Conservation (phyloP, 495 filamentous ascomycete species). For the Tuber magnatum region DNA sequence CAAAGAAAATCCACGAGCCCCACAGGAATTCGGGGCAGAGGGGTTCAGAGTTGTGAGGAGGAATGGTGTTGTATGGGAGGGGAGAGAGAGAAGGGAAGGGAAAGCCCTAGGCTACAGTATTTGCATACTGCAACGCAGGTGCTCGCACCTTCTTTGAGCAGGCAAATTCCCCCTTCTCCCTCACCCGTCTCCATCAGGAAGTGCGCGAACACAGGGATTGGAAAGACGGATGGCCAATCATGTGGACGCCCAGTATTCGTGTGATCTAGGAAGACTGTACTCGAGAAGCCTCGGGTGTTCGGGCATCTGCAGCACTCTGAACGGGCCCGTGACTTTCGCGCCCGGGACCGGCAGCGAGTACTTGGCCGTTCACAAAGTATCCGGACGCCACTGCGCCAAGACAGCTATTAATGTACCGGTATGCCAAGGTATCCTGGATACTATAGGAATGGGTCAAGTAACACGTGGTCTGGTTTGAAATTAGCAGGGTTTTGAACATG, state of each 20-base stretch:
- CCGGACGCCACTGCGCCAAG: no score
- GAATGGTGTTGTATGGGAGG: background rate
- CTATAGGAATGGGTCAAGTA: no score
- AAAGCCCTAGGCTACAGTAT: background rate
- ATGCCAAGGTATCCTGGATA: no score
- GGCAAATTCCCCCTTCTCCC: background rate
- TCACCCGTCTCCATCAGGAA: background rate
- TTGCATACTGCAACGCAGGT: background rate
- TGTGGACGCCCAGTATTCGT: background rate
- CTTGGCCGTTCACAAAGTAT: no score
- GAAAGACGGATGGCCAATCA: background rate
- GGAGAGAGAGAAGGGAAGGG: background rate
- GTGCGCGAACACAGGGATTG: background rate
- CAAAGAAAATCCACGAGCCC: background rate
- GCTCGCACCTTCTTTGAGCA: background rate
- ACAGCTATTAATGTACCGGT: no score
- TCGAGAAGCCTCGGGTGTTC: background rate
- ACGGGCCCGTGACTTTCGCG: background rate
- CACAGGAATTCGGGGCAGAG: background rate
- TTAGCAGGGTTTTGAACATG: background rate
- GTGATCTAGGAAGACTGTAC: background rate
- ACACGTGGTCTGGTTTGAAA: background rate
- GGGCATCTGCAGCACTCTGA: background rate
- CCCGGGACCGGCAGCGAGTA: background rate
- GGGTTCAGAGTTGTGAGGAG: background rate